Percentiles rank a stretch among this genome's conserved stretches.
Evolutionary conservation across 179 eudicot species (phyloP).

Genomic region (Camellia oleifera): DNA sequence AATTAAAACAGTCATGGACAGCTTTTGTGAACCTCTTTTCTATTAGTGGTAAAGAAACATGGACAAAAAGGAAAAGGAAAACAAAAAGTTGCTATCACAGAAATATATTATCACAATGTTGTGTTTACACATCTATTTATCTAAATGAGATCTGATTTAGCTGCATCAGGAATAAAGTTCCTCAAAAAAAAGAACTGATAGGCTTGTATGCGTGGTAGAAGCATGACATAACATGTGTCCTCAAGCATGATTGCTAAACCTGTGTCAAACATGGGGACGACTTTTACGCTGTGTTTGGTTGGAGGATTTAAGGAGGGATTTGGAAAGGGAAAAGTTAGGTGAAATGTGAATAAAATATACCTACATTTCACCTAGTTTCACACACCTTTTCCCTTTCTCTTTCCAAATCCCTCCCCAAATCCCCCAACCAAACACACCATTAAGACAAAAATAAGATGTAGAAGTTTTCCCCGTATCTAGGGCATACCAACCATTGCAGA

Average conservation of each 20-base stretch:
- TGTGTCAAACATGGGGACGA: not conserved
- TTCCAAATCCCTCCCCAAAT: no score
- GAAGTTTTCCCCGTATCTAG: not conserved
- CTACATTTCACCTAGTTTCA: no score
- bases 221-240: not conserved
- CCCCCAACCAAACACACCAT: no score
- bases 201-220: not conserved
- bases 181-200: not conserved
- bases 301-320: no score
- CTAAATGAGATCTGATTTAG: not conserved
- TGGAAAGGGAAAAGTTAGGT: no score
- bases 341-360: no score
- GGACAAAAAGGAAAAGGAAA: not conserved
- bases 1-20: constrained; percentile 18
- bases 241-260: not conserved
- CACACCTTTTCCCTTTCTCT: no score
- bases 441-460: not conserved
- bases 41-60: not conserved
- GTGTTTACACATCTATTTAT: not conserved
- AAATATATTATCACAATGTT: not conserved
- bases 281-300: not conserved
- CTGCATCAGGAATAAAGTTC: not conserved
- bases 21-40: not conserved
- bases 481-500: constrained; percentile 60
- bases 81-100: not conserved